phyloP scores from a whole-genome alignment of 2,329 filamentous ascomycete genomes.

The Curvularia verruculosa region DNA sequence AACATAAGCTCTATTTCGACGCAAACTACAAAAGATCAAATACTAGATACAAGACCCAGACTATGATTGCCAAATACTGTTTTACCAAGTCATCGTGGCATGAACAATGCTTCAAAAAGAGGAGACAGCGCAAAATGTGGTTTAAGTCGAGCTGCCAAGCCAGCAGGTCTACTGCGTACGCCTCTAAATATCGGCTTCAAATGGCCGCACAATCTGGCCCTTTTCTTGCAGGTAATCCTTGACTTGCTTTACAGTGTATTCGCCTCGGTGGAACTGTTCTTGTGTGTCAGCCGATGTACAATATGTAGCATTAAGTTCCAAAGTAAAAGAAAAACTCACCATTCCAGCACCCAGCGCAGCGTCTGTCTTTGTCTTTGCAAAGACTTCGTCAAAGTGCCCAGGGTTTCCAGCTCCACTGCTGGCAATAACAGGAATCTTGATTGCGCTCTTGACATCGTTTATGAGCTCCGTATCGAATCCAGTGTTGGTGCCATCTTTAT shows the following conservation, averaged over 20 bases:
- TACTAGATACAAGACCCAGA: background rate
- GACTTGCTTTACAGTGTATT: slow-evolving; percentile 93
- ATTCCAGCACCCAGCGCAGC: slow-evolving; percentile 95
- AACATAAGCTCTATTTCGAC: background rate
- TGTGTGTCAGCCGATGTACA: slow-evolving; percentile 12
- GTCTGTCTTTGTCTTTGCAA: slow-evolving; percentile 82
- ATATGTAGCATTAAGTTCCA: background rate
- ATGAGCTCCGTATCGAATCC: slow-evolving; percentile 96
- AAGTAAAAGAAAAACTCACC: slow-evolving; percentile 55
- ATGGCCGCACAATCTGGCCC: slow-evolving; percentile 78
- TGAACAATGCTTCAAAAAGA: background rate
- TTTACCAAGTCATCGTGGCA: background rate
- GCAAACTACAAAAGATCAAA: background rate
- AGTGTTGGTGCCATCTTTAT: slow-evolving; percentile 91
- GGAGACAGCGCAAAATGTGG: background rate
- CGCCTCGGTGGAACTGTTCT: slow-evolving; percentile 82
- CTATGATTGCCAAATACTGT: background rate
- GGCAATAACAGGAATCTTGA: slow-evolving; percentile 93
- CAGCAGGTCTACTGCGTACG: background rate
- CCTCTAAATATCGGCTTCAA: slow-evolving; percentile 59
- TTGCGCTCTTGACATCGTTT: slow-evolving; percentile 80
- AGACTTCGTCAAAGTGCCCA: slow-evolving; percentile 88
- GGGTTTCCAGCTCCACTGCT: slow-evolving; percentile 91
- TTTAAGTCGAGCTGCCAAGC: background rate
- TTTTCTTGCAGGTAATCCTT: slow-evolving; percentile 78